phyloP scores from a whole-genome alignment of 1,284 basidiomycete species.

The Moesziomyces aphidis region DNA sequence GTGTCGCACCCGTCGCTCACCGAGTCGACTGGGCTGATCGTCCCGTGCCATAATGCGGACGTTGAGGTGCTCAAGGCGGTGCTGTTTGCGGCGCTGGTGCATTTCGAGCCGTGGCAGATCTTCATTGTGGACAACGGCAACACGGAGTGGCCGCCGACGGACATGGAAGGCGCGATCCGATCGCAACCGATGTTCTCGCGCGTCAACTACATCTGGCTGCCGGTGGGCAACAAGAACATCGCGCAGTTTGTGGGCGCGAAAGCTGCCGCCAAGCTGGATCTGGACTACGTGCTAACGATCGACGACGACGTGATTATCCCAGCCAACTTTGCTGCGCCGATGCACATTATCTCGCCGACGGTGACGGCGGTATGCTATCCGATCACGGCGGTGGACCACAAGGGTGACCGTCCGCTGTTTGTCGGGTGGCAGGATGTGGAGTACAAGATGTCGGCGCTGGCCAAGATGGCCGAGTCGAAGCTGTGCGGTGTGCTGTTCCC shows the following conservation, averaged over 20 bases:
- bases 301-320: conserved; percentile 47
- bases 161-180: conserved; percentile 23
- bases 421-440: conserved; percentile 47
- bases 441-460: conserved; percentile 42
- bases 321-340: conserved; percentile 38
- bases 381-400: conserved; percentile 37
- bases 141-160: conserved; percentile 13
- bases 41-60: conserved; percentile 43
- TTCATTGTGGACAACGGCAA: conserved; percentile 43
- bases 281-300: conserved; percentile 40
- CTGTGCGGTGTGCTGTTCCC: conserved; percentile 40
- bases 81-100: conserved; percentile 33
- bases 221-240: conserved; percentile 43
- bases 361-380: conserved; percentile 40
- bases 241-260: conserved; percentile 40
- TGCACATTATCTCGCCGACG: conserved; percentile 26
- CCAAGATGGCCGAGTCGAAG: conserved; percentile 34
- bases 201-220: conserved; percentile 46
- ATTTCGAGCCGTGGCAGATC: conserved; percentile 45
- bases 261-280: conserved; percentile 20
- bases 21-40: conserved; percentile 32
- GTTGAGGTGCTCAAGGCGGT: conserved; percentile 35
- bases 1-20: conserved; percentile 38
- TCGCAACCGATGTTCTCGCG: conserved; percentile 31
- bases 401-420: conserved; percentile 41